These are phyloP conservation scores for Malus hybrid DNA, from an alignment of 331 rosid genomes.

Conservation along the genomic window DNA sequence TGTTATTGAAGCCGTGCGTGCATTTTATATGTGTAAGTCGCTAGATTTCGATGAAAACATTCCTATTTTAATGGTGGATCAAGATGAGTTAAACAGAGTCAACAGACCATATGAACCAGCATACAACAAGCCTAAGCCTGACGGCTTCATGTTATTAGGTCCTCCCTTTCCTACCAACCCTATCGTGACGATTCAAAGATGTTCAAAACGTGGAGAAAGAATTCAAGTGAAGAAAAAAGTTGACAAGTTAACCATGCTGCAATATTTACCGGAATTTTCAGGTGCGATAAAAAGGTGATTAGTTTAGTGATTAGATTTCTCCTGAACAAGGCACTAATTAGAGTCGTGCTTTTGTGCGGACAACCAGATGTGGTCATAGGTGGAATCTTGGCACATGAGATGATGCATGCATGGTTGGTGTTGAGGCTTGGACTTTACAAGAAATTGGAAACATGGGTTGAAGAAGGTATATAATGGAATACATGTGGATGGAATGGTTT, in stretches of 20 bases:
- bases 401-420: neutral
- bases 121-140: too few species aligned
- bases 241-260: neutral
- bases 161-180: neutral
- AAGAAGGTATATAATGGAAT: neutral
- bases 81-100: neutral
- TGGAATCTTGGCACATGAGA: neutral
- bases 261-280: neutral
- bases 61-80: neutral
- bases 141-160: too few species aligned
- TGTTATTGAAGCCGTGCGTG: neutral
- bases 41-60: neutral
- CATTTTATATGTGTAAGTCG: neutral
- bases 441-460: neutral
- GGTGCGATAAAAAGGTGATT: too few species aligned
- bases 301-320: too few species aligned
- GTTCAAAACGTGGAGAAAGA: neutral
- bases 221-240: neutral
- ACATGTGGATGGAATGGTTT: neutral
- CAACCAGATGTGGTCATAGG: neutral
- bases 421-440: neutral
- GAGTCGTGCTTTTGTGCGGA: neutral
- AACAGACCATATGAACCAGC: too few species aligned
- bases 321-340: too few species aligned
- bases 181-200: neutral